phyloP scores from a whole-genome alignment of 192 early-diverging fungal genomes.

The Allomyces javanicus region DNA sequence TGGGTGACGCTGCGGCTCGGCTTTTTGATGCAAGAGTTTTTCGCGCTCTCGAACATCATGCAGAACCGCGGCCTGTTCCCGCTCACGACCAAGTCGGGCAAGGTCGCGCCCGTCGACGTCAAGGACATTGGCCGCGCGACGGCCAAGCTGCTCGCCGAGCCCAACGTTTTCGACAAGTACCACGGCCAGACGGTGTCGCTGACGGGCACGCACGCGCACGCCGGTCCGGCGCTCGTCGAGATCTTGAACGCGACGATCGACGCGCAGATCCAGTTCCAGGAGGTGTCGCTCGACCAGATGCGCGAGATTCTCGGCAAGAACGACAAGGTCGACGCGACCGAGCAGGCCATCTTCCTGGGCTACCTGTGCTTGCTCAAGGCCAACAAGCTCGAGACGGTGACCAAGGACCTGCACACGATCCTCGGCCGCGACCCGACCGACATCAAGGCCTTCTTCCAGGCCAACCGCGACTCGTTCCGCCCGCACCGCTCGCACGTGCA shows the following conservation, averaged over 20 bases:
- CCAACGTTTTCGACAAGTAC: neutral
- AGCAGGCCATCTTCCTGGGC: neutral
- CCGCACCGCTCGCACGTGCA: neutral
- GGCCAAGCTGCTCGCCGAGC: neutral
- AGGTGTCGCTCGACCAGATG: neutral
- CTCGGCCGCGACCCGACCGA: neutral
- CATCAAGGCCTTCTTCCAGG: neutral
- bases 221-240: neutral
- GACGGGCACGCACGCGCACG: neutral
- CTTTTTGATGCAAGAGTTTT: neutral
- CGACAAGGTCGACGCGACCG: neutral
- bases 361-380: neutral
- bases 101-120: neutral
- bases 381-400: neutral
- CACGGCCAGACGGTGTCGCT: neutral
- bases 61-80: neutral
- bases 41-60: neutral
- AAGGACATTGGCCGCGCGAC: neutral
- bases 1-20: neutral
- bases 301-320: neutral
- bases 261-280: neutral
- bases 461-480: neutral
- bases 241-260: neutral
- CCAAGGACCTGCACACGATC: neutral
- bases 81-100: neutral